Base-by-base conservation (phyloP, 805 yeast species). In the Pichia pseudocactophila region DNA sequence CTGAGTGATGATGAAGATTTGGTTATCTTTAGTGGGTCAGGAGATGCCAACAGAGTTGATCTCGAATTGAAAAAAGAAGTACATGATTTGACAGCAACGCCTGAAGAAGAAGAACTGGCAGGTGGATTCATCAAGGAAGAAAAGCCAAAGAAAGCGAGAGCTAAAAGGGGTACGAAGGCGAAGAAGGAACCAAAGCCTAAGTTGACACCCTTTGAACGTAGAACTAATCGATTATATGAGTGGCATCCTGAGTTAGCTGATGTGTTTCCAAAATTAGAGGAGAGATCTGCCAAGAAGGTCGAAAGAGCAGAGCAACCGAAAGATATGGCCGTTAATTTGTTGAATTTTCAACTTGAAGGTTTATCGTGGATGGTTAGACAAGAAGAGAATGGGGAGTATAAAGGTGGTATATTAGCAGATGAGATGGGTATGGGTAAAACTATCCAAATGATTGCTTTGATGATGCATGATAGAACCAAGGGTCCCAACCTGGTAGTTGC, bases 391-490 rank as follows among this genome's bases (percentile, higher is more conserved):
- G 70, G 84, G 19, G 72, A 69, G 34, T 90, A 82, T 61, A 70
- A 74, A 13, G 98, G 98, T 20, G 98, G 97, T 13, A 81, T 92
- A 9, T 66, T 92, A 37, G 97, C 98, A 5, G 99, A 92, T 66
- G 99, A 92, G 63, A 92, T 92, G 99, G 99, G 99, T 30, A 90
- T 92, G 97, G 99, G 99, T 49, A 92, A 92, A 55, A 92, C 99
- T 0, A 89, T 92, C 39, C 98, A 92, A 63, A 90, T 96, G 31
- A 90, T 92, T 47, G 92, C 94, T 0, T 63, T 92, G 36, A 75
- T 92, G 56, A 76, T 89, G 78, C 61, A 70, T 37, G 94, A 87
- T 59, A 57, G 70, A 39, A 54, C 66, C 0, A 80, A 78, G 50
- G 65, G 76, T 10, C 97, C 97, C 9, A 85, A 80, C 50, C 65